These are phyloP conservation scores for Saccharomycopsis vini DNA, from an alignment of 805 yeast genomes.

Conservation along the genomic window DNA sequence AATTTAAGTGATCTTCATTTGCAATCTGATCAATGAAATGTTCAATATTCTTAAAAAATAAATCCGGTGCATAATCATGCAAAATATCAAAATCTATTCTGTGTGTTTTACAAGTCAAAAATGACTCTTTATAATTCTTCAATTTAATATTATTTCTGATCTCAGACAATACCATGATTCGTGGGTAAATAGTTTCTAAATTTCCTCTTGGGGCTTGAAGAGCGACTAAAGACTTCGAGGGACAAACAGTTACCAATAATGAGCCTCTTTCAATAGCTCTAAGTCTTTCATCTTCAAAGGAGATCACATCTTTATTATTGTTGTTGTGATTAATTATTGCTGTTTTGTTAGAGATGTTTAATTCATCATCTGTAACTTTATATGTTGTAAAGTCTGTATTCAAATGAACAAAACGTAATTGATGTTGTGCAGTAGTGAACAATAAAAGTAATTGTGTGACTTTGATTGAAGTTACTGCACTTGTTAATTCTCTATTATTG, in stretches of 20 bases:
- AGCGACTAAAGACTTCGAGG: slow-evolving; percentile 72
- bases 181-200: slow-evolving; percentile 85
- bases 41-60: slow-evolving; percentile 56
- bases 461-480: slow-evolving; percentile 75
- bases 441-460: slow-evolving; percentile 63
- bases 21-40: slow-evolving; percentile 62
- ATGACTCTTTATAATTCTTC: slow-evolving; percentile 61
- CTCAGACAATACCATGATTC: slow-evolving; percentile 81
- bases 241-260: slow-evolving; percentile 68
- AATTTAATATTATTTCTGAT: slow-evolving; percentile 62
- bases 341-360: slow-evolving; percentile 23
- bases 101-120: slow-evolving; percentile 76
- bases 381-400: slow-evolving; percentile 31
- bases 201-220: slow-evolving; percentile 96
- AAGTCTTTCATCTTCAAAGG: slow-evolving; percentile 62
- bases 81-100: slow-evolving; percentile 85
- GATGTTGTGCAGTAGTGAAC: slow-evolving; percentile 83
- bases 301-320: slow-evolving; percentile 18
- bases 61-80: slow-evolving; percentile 75
- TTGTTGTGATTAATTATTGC: slow-evolving; percentile 24
- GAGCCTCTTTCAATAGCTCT: slow-evolving; percentile 92
- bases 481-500: slow-evolving; percentile 47
- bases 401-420: slow-evolving; percentile 73
- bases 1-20: slow-evolving; percentile 67
- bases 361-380: slow-evolving; percentile 22